These are phyloP conservation scores for Lyophyllum shimeji DNA, from an alignment of 768 basidiomycete species.

Conservation along the genomic window DNA sequence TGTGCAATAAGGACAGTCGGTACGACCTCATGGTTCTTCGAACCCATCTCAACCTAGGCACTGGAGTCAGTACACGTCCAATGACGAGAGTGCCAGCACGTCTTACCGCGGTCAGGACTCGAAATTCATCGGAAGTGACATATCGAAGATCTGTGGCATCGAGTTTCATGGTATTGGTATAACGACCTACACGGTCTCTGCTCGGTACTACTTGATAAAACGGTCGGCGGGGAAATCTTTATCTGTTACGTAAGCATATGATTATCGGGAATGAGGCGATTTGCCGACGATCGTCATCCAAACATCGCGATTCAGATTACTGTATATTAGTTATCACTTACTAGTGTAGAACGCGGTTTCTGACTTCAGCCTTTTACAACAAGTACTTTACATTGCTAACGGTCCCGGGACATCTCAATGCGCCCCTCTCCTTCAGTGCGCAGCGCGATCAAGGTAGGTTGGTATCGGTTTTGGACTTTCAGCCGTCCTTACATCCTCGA, in stretches of 20 bases:
- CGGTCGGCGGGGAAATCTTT: not conserved
- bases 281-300: not conserved
- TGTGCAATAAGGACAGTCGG: slow-evolving; percentile 87
- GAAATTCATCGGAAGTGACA: slow-evolving; percentile 87
- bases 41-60: slow-evolving; percentile 90
- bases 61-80: slow-evolving; percentile 3
- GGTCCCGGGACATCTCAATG: not conserved
- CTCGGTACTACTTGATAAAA: not conserved
- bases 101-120: slow-evolving; percentile 90
- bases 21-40: slow-evolving; percentile 96
- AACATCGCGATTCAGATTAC: not conserved
- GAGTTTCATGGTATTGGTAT: slow-evolving; percentile 70
- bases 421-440: slow-evolving; percentile 8
- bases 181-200: not conserved
- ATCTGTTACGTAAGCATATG: slow-evolving; percentile 9
- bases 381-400: not conserved
- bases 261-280: not conserved
- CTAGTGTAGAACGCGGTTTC: too few species aligned
- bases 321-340: too few species aligned
- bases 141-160: slow-evolving; percentile 95
- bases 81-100: not conserved
- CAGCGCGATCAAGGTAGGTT: slow-evolving; percentile 17
- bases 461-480: not conserved
- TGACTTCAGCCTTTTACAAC: not conserved
- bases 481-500: not conserved